A percentile compares a stretch with the other conserved stretches of the same genome.
Evolutionary conservation across 2,329 filamentous ascomycete species (phyloP).

Genomic region (Aspergillus piperis): DNA sequence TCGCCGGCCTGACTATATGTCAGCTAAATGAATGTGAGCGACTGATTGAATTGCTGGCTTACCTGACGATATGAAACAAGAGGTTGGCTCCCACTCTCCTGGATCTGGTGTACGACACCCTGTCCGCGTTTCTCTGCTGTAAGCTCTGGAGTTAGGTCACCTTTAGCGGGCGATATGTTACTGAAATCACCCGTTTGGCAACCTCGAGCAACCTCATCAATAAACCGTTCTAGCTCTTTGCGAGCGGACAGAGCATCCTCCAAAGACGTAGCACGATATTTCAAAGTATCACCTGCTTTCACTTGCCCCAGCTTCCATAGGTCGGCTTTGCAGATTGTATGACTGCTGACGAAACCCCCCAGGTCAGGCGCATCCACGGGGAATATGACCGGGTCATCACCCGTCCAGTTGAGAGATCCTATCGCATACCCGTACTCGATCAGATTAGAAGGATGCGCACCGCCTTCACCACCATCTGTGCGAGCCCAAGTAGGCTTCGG

Average conservation of each 20-base stretch:
- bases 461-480: slow-evolving; percentile 62
- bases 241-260: slow-evolving; percentile 53
- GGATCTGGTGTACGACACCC: slow-evolving; percentile 38
- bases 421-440: slow-evolving; percentile 63
- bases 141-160: slow-evolving; percentile 22
- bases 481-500: slow-evolving; percentile 62
- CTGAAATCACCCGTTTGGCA: slow-evolving; percentile 38
- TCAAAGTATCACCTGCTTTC: slow-evolving; percentile 59
- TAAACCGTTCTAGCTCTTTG: slow-evolving; percentile 47
- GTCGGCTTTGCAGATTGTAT: slow-evolving; percentile 59
- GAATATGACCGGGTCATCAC: slow-evolving; percentile 63
- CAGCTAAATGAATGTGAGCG: neutral
- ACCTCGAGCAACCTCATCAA: slow-evolving; percentile 46
- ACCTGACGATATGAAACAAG: slow-evolving; percentile 46
- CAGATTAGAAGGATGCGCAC: slow-evolving; percentile 62
- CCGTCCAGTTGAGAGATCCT: slow-evolving; percentile 62
- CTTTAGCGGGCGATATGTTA: slow-evolving; percentile 34
- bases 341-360: slow-evolving; percentile 60
- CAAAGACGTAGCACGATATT: slow-evolving; percentile 54
- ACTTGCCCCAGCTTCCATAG: slow-evolving; percentile 65
- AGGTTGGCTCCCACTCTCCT: slow-evolving; percentile 39
- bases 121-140: slow-evolving; percentile 26
- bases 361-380: slow-evolving; percentile 61
- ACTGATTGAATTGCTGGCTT: neutral
- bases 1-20: slow-evolving; percentile 46